These are phyloP conservation scores for Secale cereale DNA, from an alignment of 176 grass and related monocot genomes.

Conservation along the genomic window DNA sequence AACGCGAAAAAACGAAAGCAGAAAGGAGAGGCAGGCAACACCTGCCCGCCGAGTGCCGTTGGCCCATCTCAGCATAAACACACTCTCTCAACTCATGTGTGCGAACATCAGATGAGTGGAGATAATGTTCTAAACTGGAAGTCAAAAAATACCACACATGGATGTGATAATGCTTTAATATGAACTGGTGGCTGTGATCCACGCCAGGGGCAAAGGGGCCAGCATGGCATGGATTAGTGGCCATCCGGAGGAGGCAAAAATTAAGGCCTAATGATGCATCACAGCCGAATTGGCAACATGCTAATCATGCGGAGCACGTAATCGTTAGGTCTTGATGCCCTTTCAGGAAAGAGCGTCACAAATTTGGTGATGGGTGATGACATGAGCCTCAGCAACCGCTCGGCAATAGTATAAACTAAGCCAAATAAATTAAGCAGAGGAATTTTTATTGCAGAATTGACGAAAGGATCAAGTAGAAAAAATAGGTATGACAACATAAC, in stretches of 20 bases:
- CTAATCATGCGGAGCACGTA: conserved; percentile 25
- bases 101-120: conserved; percentile 27
- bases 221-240: not conserved
- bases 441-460: not conserved
- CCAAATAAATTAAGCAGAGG: not conserved
- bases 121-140: conserved; percentile 42
- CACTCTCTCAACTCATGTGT: not conserved
- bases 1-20: conserved; percentile 16
- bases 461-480: not conserved
- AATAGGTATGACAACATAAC: conserved; percentile 5
- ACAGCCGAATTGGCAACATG: conserved; percentile 5
- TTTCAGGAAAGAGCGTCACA: conserved; percentile 43
- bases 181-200: conserved; percentile 27
- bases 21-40: conserved; percentile 11
- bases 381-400: conserved; percentile 19
- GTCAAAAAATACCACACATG: conserved; percentile 16
- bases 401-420: conserved; percentile 6
- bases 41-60: conserved; percentile 10
- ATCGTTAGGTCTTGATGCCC: conserved; percentile 45
- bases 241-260: not conserved
- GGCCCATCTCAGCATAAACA: conserved; percentile 31
- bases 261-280: conserved; percentile 16
- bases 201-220: not conserved
- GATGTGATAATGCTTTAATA: conserved; percentile 38
- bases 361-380: conserved; percentile 42